A percentile compares a stretch with the other conserved stretches of the same genome.
Conservation (phyloP, 306 rosid genomes). For the Cucumis cinereus region DNA sequence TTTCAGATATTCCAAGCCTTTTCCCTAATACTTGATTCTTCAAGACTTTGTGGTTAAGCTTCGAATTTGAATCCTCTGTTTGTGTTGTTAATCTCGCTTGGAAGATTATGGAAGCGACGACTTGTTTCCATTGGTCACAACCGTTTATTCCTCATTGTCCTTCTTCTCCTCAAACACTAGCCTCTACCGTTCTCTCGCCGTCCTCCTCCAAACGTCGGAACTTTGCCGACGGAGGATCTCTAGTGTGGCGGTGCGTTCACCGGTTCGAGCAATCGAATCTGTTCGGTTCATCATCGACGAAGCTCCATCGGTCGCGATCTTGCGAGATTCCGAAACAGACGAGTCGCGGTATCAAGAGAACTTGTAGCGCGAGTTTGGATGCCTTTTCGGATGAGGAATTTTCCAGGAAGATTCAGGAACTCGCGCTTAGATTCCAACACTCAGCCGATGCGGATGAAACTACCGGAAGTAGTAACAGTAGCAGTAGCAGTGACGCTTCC, state of each 20-base stretch:
- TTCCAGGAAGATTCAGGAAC: slow-evolving; percentile 55
- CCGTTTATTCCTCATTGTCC: slow-evolving; percentile 8
- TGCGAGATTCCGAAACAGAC: slow-evolving; percentile 12
- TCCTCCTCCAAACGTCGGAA: background rate
- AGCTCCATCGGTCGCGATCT: slow-evolving; percentile 33
- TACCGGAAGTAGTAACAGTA: background rate
- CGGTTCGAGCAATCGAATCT: slow-evolving; percentile 28
- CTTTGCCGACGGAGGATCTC: slow-evolving; percentile 14
- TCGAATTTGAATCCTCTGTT: slow-evolving; percentile 4
- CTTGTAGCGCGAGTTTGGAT: slow-evolving; percentile 49
- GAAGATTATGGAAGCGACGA: slow-evolving; percentile 14
- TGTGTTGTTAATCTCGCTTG: background rate
- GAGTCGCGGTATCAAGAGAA: slow-evolving; percentile 18
- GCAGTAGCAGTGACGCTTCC: background rate
- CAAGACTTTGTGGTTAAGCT: background rate
- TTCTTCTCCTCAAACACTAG: slow-evolving; percentile 7
- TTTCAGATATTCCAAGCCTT: slow-evolving; percentile 4
- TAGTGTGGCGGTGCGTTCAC: slow-evolving; percentile 20
- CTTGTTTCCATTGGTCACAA: slow-evolving; percentile 8
- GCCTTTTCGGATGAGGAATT: slow-evolving; percentile 75
- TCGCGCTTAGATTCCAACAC: slow-evolving; percentile 48
- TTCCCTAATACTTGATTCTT: background rate
- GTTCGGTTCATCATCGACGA: slow-evolving; percentile 20
- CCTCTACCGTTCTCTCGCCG: slow-evolving; percentile 8
- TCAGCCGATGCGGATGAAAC: slow-evolving; percentile 9